Evolutionary conservation across 306 rosid species (phyloP).

Genomic region (Cucurbita pepo): DNA sequence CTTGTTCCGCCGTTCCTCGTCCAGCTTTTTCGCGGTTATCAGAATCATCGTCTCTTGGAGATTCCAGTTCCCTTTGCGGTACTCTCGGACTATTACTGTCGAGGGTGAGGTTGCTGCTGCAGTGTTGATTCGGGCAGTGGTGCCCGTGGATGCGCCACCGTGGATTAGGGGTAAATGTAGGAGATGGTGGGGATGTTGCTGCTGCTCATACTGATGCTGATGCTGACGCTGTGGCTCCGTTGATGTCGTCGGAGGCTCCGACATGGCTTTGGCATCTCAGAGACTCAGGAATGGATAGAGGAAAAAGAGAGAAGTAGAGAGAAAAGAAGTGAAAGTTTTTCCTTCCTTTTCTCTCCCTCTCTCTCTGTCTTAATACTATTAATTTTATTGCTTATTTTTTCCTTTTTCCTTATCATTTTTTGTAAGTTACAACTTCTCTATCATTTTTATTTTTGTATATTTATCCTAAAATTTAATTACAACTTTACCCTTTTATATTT

Average conservation of each 20-base stretch:
- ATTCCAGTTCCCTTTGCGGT: slow-evolving; percentile 62
- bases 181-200: slow-evolving; percentile 12
- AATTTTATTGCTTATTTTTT: not conserved
- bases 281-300: slow-evolving; percentile 1
- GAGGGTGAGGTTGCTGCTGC: slow-evolving; percentile 1
- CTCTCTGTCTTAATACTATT: not conserved
- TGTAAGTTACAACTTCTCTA: too few relatives aligned
- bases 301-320: not conserved
- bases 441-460: too few relatives aligned
- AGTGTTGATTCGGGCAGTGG: slow-evolving; percentile 8
- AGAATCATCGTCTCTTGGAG: slow-evolving; percentile 38
- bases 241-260: slow-evolving; percentile 49
- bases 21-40: slow-evolving; percentile 41
- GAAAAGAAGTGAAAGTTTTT: not conserved
- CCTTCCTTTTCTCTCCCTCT: not conserved
- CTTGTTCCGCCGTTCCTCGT: slow-evolving; percentile 34
- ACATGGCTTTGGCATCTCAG: slow-evolving; percentile 27
- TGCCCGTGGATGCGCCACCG: not conserved
- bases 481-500: too few relatives aligned
- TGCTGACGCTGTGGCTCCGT: slow-evolving; percentile 13
- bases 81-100: slow-evolving; percentile 18
- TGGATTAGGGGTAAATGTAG: not conserved
- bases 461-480: too few relatives aligned
- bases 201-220: slow-evolving; percentile 5
- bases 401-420: not conserved